A percentile compares a stretch with the other conserved stretches of the same genome.
Evolutionary conservation across 306 rosid species (phyloP).

Genomic region (Acacia crassicarpa): DNA sequence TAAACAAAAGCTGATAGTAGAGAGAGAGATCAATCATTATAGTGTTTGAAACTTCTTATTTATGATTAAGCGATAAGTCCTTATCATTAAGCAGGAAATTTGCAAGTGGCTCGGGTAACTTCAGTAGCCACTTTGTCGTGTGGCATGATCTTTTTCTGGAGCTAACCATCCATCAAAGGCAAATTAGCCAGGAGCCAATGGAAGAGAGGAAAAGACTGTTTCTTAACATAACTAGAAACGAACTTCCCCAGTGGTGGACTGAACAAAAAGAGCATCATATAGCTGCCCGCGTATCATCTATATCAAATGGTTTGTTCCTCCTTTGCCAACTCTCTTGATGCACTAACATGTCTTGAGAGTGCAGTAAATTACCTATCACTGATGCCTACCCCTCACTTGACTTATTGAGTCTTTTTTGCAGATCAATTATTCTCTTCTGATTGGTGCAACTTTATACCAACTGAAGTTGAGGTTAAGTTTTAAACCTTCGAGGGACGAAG

Average conservation of each 20-base stretch:
- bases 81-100: constrained; percentile 41
- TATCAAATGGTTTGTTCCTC: constrained; percentile 59
- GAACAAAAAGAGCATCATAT: constrained; percentile 29
- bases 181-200: constrained; percentile 27
- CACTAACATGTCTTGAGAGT: neutral
- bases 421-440: constrained; percentile 51
- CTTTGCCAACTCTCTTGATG: constrained; percentile 10
- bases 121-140: constrained; percentile 47
- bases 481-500: constrained; percentile 44
- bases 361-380: neutral
- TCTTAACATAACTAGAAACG: constrained; percentile 43
- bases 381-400: neutral
- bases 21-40: neutral
- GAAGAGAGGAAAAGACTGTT: constrained; percentile 46
- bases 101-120: constrained; percentile 32
- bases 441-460: constrained; percentile 49
- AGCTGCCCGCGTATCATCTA: constrained; percentile 49
- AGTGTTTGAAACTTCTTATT: neutral
- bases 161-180: constrained; percentile 43
- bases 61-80: neutral
- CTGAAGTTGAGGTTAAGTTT: constrained; percentile 51
- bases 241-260: constrained; percentile 61
- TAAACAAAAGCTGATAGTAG: neutral
- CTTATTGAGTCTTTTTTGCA: constrained; percentile 40
- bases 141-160: constrained; percentile 67